phyloP scores from a whole-genome alignment of 106 monocot genomes.

The Amphibolis antarctica region DNA sequence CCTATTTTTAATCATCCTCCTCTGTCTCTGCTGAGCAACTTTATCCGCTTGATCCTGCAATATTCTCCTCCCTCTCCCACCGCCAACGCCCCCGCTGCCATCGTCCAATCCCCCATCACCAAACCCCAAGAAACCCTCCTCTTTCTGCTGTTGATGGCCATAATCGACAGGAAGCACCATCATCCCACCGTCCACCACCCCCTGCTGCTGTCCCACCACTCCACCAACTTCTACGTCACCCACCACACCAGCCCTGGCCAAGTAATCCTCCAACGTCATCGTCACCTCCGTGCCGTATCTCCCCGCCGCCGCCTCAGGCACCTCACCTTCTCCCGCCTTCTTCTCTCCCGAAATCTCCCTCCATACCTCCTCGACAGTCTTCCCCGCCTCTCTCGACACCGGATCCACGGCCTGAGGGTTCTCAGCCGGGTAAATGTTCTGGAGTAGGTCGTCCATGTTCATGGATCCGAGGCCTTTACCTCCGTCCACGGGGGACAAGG shows the following conservation, averaged over 20 bases:
- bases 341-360: not conserved
- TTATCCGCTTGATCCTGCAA: conserved; percentile 37
- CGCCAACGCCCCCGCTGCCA: not conserved
- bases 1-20: conserved; percentile 86
- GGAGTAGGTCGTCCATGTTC: conserved; percentile 11
- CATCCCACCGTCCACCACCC: not conserved
- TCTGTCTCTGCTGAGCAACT: conserved; percentile 59
- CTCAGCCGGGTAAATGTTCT: conserved; percentile 2
- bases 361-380: not conserved
- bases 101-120: not conserved
- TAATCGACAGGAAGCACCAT: not conserved
- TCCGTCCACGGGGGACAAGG: not conserved
- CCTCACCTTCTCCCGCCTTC: not conserved
- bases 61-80: conserved; percentile 28
- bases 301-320: not conserved
- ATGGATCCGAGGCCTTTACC: not conserved
- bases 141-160: not conserved
- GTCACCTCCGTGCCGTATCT: not conserved
- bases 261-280: conserved; percentile 7
- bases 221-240: not conserved
- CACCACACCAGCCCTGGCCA: conserved; percentile 4
- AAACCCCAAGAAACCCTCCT: not conserved
- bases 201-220: not conserved
- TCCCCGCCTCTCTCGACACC: not conserved
- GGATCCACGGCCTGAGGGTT: not conserved